Base-by-base conservation (phyloP, 306 rosid genomes). In the Prunus mongolica region DNA sequence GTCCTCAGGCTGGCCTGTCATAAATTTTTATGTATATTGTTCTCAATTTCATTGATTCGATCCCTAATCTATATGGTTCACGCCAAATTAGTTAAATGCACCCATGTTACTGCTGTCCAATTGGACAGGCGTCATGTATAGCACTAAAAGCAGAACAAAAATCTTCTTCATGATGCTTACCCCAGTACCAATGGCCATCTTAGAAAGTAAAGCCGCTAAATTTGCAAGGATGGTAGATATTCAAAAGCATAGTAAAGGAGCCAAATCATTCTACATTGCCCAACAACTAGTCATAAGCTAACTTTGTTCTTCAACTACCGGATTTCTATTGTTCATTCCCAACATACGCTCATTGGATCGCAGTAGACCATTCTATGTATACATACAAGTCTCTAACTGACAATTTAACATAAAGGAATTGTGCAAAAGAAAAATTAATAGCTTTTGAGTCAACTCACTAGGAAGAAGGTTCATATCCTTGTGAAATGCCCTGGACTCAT, bases 381-480 rank as follows among this genome's bases (percentile, higher is more conserved):
- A 9, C 69, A 79, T 61, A 50, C 24, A 72, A 28, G 16, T 34
- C 8, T 44, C 44, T 60, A 32, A 72, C 76, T 41, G 70, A 63
- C 18, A 71, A 79, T 71, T 47, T 16, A 18, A 44, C 44, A 74
- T 61, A 45, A 6, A 64, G 65, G 15, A 52, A 58, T 51, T 27
- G 13, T 72, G 44, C 41, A 57, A 78, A 60, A 8, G 9, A 0
- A 75, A 65, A 68, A 34, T 52, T 18, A 22, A 12, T 38, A 63
- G 19, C 14, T 34, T 22, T 61, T 14, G 61, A 32, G 68, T 41
- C 8, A 62, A 87, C 98, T 91, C 79, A 93, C 98, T 93, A 4
- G 97, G 93, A 79, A 91, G 96, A 77, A 86, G 82, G 81, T 45
- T 84, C 47, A 93, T 47, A 74, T 89, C 96, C 83, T 87, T 93